Evolutionary conservation across 768 basidiomycete genomes (phyloP), one percentile per base, ranked within the genome.

Genomic region (Leccinum aurantiacum): DNA sequence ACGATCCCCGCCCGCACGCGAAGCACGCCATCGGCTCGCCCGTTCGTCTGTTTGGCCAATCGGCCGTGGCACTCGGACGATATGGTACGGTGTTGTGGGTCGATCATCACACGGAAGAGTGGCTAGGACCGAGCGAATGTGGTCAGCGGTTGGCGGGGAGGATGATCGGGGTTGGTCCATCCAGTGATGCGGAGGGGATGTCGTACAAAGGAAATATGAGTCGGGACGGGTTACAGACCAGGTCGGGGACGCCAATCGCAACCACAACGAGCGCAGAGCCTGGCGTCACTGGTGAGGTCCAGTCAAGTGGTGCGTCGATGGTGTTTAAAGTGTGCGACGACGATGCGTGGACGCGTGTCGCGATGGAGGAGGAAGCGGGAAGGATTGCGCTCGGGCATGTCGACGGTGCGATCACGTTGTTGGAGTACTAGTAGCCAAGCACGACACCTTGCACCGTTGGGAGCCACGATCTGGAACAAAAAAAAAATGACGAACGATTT

Each of bases 1-100:
- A 84, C 60, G 67, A 77, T 11, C 70, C 75, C 0, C 78, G 76
- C 1, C 69, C 76, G 0, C 57, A 72, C 7, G 63, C 67, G 1
- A 57, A 71, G 11, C 78, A 79, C 37, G 76, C 76, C 11, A 77
- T 86, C 54, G 77, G 74, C 1, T 82, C 85, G 2, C 86, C 88
- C 3, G 72, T 88, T 14, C 82, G 84, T 14, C 69, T 88, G 33
- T 84, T 86, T 62, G 75, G 82, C 2, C 79, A 75, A 24, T 82
- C 82, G 29, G 78, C 85, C 52, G 78, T 85, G 73, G 75, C 76
- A 0, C 64, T 90, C 19, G 87, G 87, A 1, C 73, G 71, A 4
- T 79, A 82, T 64, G 88, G 88, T 4, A 88, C 85, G 6, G 83
- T 82, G 5, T 63, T 90, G 15, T 90, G 87, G 84, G 73, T 88